Evolutionary conservation across 225 moss, liverwort and hornwort genomes (phyloP), one percentile per base, ranked within the genome.

Genomic region (Straminergon stramineum): DNA sequence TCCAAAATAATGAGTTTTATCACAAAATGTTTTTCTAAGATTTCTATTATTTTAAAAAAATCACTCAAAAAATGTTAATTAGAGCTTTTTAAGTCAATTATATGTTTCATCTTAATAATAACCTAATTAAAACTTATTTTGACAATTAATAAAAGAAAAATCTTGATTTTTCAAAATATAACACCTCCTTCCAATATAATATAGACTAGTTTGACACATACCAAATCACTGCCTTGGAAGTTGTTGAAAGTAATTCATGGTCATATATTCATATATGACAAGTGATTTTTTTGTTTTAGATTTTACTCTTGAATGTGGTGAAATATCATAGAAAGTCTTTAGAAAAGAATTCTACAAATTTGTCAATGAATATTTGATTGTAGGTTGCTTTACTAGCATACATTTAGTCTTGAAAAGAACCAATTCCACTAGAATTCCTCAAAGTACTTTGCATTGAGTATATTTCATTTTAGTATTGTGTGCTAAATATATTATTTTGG

Each of bases 351-450:
- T 45, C 0, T 74, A 2, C 28, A 45, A 74, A 45, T 45, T 45
- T 28, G 6, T 17, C 10, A 28, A 45, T 17, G 6, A 28, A 17
- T 28, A 4, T 74, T 74, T 74, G 3, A 28, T 16, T 43, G 10
- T 28, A 23, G 9, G 0, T 35, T 77, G 14, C 53, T 21, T 34
- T 34, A 13, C 4, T 34, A 3, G 53, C 2, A 34, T 8, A 77
- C 5, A 22, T 53, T 34, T 34, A 77, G 21, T 52, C 4, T 76
- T 34, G 5, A 7, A 34, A 76, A 13, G 13, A 13, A 34, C 7
- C 3, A 52, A 52, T 0, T 48, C 0, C 11, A 75, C 24, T 48
- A 48, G 3, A 48, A 48, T 1, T 52, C 1, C 0, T 1, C 2
- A 34, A 13, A 76, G 2, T 34, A 13, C 1, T 7, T 2, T 34